phyloP scores from a whole-genome alignment of 768 basidiomycete species.

The Leccinum pellstonianum region DNA sequence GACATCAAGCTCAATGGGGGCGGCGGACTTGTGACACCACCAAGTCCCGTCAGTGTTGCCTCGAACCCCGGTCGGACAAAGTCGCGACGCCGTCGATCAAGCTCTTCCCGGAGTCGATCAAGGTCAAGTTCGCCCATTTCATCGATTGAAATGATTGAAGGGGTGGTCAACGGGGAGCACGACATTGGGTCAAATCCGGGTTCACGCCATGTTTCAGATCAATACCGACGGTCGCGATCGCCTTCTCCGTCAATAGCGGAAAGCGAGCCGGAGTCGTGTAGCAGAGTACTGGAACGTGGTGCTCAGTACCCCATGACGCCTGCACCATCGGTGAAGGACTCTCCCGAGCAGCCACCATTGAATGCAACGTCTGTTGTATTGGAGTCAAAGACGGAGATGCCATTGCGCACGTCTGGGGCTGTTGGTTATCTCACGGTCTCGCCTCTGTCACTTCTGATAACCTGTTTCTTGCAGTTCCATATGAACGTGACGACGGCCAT shows the following conservation, averaged over 20 bases:
- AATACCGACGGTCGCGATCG: constrained; percentile 26
- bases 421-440: constrained; percentile 29
- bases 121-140: constrained; percentile 36
- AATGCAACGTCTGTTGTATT: constrained; percentile 9
- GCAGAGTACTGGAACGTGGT: constrained; percentile 16
- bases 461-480: constrained; percentile 28
- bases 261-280: constrained; percentile 30
- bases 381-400: constrained; percentile 19
- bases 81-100: constrained; percentile 43
- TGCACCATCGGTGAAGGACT: constrained; percentile 32
- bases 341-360: constrained; percentile 23
- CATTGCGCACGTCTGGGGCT: constrained; percentile 23
- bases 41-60: constrained; percentile 70
- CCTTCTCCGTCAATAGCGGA: constrained; percentile 32
- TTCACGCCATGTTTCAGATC: constrained; percentile 27
- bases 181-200: constrained; percentile 17
- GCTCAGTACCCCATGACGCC: constrained; percentile 32
- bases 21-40: constrained; percentile 69
- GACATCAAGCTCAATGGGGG: constrained; percentile 31
- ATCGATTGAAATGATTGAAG: constrained; percentile 35
- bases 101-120: constrained; percentile 40
- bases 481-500: constrained; percentile 48
- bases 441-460: constrained; percentile 16
- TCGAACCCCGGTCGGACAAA: constrained; percentile 52
- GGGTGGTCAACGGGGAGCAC: constrained; percentile 19